A percentile compares a stretch with the other conserved stretches of the same genome.
These are phyloP conservation scores for Pleurotus salmoneostramineus DNA, from an alignment of 768 basidiomycete genomes.

Conservation along the genomic window DNA sequence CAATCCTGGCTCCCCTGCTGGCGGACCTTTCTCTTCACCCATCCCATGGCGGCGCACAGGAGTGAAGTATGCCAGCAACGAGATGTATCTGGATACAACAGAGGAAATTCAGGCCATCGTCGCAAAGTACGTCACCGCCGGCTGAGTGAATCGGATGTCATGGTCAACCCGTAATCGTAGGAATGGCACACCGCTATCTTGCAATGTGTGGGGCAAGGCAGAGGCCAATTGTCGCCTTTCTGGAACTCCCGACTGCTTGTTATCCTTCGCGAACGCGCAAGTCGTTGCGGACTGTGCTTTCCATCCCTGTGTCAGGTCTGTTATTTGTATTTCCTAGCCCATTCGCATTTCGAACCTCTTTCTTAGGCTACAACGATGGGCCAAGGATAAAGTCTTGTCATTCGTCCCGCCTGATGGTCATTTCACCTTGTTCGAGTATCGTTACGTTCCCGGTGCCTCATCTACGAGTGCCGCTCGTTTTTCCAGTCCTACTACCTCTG, in stretches of 20 bases:
- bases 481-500: constrained; percentile 16
- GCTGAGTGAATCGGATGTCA: background rate
- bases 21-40: constrained; percentile 73
- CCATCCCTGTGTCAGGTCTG: constrained; percentile 89
- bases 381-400: constrained; percentile 70
- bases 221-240: constrained; percentile 74
- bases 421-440: constrained; percentile 83
- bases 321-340: background rate
- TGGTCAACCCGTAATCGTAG: constrained; percentile 29
- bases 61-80: constrained; percentile 80
- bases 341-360: constrained; percentile 7
- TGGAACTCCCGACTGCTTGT: constrained; percentile 83
- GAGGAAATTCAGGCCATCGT: constrained; percentile 81
- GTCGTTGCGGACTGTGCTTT: constrained; percentile 78
- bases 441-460: constrained; percentile 46
- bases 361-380: constrained; percentile 74
- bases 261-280: constrained; percentile 74
- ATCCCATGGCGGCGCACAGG: constrained; percentile 93
- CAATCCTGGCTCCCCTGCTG: constrained; percentile 39
- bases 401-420: constrained; percentile 93
- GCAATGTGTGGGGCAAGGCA: constrained; percentile 73
- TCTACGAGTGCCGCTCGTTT: constrained; percentile 21
- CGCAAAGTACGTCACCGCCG: constrained; percentile 53
- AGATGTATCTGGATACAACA: constrained; percentile 88
- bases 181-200: constrained; percentile 62